Evolutionary conservation across 2,329 filamentous ascomycete genomes (phyloP).

Genomic region (Colletotrichum sp.): DNA sequence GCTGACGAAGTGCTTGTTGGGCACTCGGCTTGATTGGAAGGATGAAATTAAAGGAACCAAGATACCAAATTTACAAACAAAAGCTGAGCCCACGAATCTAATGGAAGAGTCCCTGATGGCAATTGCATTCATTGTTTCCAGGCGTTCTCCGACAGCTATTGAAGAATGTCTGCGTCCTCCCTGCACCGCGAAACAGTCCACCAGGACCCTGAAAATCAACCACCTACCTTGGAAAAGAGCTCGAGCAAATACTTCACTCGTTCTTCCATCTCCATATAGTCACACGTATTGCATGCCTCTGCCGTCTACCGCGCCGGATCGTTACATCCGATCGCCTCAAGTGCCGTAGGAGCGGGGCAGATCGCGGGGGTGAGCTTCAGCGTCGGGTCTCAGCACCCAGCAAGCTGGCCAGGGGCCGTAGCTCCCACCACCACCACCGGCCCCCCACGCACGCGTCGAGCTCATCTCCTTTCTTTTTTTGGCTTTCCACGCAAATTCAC

Average conservation of each 20-base stretch:
- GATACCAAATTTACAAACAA: background rate
- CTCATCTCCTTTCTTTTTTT: background rate
- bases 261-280: background rate
- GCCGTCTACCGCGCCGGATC: background rate
- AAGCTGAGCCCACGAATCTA: background rate
- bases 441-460: background rate
- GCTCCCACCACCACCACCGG: background rate
- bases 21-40: background rate
- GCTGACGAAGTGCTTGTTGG: background rate
- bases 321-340: slow-evolving; percentile 1
- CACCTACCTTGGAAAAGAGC: background rate
- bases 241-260: background rate
- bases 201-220: background rate
- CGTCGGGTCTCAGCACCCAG: background rate
- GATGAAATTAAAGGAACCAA: background rate
- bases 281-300: background rate
- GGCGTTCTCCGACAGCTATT: background rate
- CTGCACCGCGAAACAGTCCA: background rate
- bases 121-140: background rate
- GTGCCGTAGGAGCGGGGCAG: background rate
- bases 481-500: background rate
- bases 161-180: background rate
- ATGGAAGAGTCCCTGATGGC: background rate
- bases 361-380: background rate
- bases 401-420: background rate